Evolutionary conservation across 2,329 filamentous ascomycete genomes (phyloP).

Genomic region (Arachnomyces sp.): DNA sequence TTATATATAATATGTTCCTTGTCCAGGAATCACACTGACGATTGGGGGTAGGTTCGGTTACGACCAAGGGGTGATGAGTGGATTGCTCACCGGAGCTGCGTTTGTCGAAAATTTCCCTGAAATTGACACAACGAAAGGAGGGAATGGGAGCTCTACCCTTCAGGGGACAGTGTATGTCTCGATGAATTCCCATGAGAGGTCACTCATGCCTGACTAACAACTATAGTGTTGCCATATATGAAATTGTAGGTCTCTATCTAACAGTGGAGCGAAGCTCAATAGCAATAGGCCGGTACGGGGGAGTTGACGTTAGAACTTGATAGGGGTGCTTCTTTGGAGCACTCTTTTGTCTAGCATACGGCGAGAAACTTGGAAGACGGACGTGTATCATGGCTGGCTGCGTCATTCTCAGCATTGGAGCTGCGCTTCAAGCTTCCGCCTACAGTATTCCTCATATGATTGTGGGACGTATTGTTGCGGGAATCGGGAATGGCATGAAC

Average conservation of each 20-base stretch:
- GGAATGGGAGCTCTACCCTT: constrained; percentile 34
- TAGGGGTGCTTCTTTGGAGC: constrained; percentile 53
- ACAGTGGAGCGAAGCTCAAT: too few species aligned
- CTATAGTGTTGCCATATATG: constrained; percentile 37
- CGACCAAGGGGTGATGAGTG: constrained; percentile 34
- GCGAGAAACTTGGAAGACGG: constrained; percentile 43
- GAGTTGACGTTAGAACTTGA: too few species aligned
- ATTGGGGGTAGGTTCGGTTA: constrained; percentile 22
- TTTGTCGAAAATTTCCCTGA: constrained; percentile 22
- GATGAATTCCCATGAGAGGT: too few species aligned
- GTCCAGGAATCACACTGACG: too few species aligned
- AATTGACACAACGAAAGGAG: constrained; percentile 25
- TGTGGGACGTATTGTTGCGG: constrained; percentile 44
- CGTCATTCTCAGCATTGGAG: constrained; percentile 23
- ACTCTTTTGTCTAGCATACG: constrained; percentile 33
- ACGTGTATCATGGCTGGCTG: constrained; percentile 40
- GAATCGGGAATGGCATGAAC: constrained; percentile 43
- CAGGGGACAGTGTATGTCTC: constrained; percentile 35
- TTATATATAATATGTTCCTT: not conserved
- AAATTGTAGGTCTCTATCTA: constrained; percentile 22
- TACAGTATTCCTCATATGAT: constrained; percentile 30
- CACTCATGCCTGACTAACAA: constrained; percentile 1
- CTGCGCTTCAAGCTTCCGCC: constrained; percentile 21
- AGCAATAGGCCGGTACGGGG: too few species aligned
- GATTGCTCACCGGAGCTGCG: constrained; percentile 23